Evolutionary conservation across 495 filamentous ascomycete species (phyloP).

Genomic region (Xanthoparmelia taractica): DNA sequence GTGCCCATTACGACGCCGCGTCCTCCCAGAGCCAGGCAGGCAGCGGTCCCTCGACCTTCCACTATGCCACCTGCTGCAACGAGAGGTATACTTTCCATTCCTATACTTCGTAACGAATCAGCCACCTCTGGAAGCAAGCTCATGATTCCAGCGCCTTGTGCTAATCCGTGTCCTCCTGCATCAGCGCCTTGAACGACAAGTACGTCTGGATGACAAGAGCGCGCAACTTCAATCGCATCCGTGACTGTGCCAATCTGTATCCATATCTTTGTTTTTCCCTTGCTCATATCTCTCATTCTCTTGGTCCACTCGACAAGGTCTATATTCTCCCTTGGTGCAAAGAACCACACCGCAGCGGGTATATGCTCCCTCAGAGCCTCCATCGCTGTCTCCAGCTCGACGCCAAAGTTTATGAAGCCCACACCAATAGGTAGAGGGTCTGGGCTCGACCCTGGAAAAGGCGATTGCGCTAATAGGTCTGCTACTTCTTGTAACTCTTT

Average conservation of each 20-base stretch:
- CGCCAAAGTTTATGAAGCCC: slow-evolving; percentile 50
- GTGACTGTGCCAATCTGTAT: slow-evolving; percentile 59
- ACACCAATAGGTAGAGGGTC: slow-evolving; percentile 49
- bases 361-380: slow-evolving; percentile 36
- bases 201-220: slow-evolving; percentile 45
- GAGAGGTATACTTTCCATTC: slow-evolving; percentile 37
- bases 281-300: slow-evolving; percentile 34
- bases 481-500: slow-evolving; percentile 26
- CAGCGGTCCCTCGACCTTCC: slow-evolving; percentile 54
- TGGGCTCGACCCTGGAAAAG: slow-evolving; percentile 7
- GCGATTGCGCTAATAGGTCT: slow-evolving; percentile 16
- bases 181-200: slow-evolving; percentile 65
- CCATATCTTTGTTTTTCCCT: slow-evolving; percentile 49
- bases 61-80: slow-evolving; percentile 64
- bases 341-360: slow-evolving; percentile 62
- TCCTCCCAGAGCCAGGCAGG: slow-evolving; percentile 56
- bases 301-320: slow-evolving; percentile 48
- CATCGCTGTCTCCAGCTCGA: slow-evolving; percentile 35
- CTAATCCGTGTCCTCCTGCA: slow-evolving; percentile 68
- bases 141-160: slow-evolving; percentile 46
- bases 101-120: slow-evolving; percentile 41
- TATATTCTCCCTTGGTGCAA: slow-evolving; percentile 43
- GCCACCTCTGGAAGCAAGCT: slow-evolving; percentile 47
- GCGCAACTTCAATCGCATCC: slow-evolving; percentile 44
- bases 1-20: slow-evolving; percentile 62